phyloP scores from a whole-genome alignment of 371 early-diverging fungal species.

The Mortierella sp. region DNA sequence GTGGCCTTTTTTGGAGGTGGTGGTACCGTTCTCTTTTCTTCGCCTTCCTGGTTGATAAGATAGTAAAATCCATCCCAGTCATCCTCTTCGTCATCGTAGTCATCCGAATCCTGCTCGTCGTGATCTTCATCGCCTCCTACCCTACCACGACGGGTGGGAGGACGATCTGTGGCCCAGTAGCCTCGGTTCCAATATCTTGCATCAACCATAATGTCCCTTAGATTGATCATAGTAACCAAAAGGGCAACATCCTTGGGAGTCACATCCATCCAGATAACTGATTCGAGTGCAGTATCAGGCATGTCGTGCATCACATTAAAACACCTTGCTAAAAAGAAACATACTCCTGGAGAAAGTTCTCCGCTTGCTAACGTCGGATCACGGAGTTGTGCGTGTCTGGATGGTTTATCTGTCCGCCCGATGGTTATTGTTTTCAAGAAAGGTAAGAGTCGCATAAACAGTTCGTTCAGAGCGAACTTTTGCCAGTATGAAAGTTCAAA shows the following conservation, averaged over 20 bases:
- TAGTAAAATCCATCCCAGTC: conserved; percentile 56
- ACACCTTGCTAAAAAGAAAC: conserved; percentile 51
- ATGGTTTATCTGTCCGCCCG: conserved; percentile 48
- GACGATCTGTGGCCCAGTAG: conserved; percentile 40
- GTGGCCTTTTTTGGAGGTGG: conserved; percentile 10
- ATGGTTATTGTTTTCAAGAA: conserved; percentile 46
- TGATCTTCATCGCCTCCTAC: neutral
- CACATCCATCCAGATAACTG: conserved; percentile 55
- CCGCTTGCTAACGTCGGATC: conserved; percentile 10
- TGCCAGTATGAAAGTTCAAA: conserved; percentile 56
- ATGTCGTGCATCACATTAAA: conserved; percentile 57
- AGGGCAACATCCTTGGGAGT: conserved; percentile 41
- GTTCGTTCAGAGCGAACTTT: conserved; percentile 57
- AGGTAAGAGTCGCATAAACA: conserved; percentile 44
- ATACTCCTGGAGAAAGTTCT: conserved; percentile 48
- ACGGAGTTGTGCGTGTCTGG: conserved; percentile 16
- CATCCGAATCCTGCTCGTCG: conserved; percentile 7
- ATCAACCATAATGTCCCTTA: conserved; percentile 54
- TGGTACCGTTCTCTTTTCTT: neutral
- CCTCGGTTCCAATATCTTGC: conserved; percentile 52
- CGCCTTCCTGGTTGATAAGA: conserved; percentile 38
- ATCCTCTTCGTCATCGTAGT: conserved; percentile 20
- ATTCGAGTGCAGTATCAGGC: conserved; percentile 53
- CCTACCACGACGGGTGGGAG: neutral
- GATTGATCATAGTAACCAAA: conserved; percentile 43